phyloP scores from a whole-genome alignment of 1,284 basidiomycete genomes.

The Cryptococcus sp. region DNA sequence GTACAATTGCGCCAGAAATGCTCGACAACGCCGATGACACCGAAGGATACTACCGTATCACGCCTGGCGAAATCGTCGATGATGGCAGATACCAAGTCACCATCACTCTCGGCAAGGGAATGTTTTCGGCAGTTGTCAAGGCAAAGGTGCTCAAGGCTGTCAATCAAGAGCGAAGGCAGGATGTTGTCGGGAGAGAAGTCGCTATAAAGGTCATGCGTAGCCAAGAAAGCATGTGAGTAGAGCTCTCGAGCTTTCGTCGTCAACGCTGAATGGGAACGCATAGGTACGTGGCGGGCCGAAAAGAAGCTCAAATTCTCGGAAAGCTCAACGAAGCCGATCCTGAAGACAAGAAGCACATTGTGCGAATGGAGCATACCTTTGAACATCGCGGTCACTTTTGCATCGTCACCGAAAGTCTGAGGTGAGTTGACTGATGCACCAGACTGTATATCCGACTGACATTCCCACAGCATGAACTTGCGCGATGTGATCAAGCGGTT shows the following conservation, averaged over 20 bases:
- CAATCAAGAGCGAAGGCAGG: constrained; percentile 57
- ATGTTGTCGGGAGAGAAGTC: constrained; percentile 69
- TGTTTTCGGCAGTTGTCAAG: constrained; percentile 96
- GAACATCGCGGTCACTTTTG: constrained; percentile 96
- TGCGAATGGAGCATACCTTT: constrained; percentile 88
- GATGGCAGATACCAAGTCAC: constrained; percentile 92
- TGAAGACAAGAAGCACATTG: constrained; percentile 94
- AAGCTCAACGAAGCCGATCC: constrained; percentile 86
- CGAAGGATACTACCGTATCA: constrained; percentile 94
- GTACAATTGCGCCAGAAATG: constrained; percentile 57
- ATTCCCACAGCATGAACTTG: constrained; percentile 79
- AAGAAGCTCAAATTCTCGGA: constrained; percentile 86
- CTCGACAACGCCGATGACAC: constrained; percentile 67
- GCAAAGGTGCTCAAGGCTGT: constrained; percentile 80
- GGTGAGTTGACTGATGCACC: constrained; percentile 58
- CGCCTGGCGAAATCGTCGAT: constrained; percentile 92
- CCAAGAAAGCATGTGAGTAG: constrained; percentile 91
- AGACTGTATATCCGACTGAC: constrained; percentile 10
- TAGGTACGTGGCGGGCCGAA: constrained; percentile 92
- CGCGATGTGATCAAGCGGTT: constrained; percentile 98
- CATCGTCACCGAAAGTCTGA: constrained; percentile 92
- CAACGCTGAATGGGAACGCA: constrained; percentile 5
- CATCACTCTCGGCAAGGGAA: constrained; percentile 91
- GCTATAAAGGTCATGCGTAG: constrained; percentile 96
- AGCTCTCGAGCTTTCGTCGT: background rate